These are phyloP conservation scores for Arthrobotrys sinensis DNA, from an alignment of 2,329 filamentous ascomycete species.

Conservation along the genomic window DNA sequence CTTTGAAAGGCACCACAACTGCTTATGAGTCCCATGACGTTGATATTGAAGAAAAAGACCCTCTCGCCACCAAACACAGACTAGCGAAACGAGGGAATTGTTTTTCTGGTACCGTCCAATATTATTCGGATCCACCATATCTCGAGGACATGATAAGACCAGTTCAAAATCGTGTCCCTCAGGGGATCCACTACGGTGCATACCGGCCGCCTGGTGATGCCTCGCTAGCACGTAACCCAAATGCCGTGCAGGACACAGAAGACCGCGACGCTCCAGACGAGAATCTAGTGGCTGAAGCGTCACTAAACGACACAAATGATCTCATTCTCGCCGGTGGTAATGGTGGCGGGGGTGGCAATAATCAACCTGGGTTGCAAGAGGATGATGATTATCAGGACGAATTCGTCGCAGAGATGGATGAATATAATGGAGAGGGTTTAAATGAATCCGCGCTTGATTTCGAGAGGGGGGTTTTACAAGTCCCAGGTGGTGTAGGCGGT, in stretches of 20 bases:
- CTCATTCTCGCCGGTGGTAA: neutral
- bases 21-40: neutral
- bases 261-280: neutral
- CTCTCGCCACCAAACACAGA: neutral
- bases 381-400: conserved; percentile 1
- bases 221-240: neutral
- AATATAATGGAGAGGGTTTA: neutral
- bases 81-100: conserved; percentile 22
- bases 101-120: neutral
- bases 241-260: neutral
- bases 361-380: neutral
- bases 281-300: neutral
- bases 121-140: neutral
- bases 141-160: neutral
- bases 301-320: neutral
- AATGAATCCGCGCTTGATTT: neutral
- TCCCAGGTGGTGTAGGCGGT: neutral
- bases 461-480: conserved; percentile 6
- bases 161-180: neutral
- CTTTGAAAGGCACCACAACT: neutral
- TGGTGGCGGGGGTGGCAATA: too few relatives aligned
- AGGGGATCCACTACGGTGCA: neutral
- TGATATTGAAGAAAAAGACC: neutral
- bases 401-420: conserved; percentile 7
- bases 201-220: conserved; percentile 1